Conservation (phyloP, 225 moss, liverwort and hornwort genomes). For the Physcomitrium patens region DNA sequence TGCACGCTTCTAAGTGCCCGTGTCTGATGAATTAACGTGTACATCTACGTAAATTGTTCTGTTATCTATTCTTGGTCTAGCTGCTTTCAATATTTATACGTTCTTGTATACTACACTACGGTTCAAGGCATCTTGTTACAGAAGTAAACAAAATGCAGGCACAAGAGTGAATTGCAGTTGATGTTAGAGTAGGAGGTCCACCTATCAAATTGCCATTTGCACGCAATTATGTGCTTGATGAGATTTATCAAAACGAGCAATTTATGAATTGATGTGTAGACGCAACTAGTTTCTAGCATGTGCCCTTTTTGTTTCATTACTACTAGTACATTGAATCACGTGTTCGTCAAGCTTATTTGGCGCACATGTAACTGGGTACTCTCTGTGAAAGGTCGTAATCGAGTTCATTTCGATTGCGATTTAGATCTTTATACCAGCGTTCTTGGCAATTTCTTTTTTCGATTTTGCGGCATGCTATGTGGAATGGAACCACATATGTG, state of each 20-base stretch:
- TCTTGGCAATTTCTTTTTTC: too few species aligned
- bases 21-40: slow-evolving; percentile 25
- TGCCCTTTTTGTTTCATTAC: too few species aligned
- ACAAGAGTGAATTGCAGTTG: slow-evolving; percentile 18
- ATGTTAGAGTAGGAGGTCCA: slow-evolving; percentile 13
- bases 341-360: too few species aligned
- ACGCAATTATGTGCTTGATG: slow-evolving; percentile 18
- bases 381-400: too few species aligned
- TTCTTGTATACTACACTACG: slow-evolving; percentile 20
- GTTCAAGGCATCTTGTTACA: slow-evolving; percentile 6
- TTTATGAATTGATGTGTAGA: not conserved
- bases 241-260: slow-evolving; percentile 15
- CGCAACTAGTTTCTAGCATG: not conserved
- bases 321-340: too few species aligned
- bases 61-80: slow-evolving; percentile 19
- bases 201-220: not conserved
- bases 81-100: slow-evolving; percentile 11
- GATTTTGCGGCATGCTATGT: too few species aligned
- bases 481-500: too few species aligned
- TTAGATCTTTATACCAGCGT: too few species aligned
- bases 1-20: slow-evolving; percentile 22
- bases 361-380: too few species aligned
- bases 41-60: slow-evolving; percentile 36
- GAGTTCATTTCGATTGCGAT: too few species aligned
- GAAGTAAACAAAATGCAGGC: not conserved